phyloP scores from a whole-genome alignment of 768 basidiomycete species.

The Krasilnikovozyma curviuscula region DNA sequence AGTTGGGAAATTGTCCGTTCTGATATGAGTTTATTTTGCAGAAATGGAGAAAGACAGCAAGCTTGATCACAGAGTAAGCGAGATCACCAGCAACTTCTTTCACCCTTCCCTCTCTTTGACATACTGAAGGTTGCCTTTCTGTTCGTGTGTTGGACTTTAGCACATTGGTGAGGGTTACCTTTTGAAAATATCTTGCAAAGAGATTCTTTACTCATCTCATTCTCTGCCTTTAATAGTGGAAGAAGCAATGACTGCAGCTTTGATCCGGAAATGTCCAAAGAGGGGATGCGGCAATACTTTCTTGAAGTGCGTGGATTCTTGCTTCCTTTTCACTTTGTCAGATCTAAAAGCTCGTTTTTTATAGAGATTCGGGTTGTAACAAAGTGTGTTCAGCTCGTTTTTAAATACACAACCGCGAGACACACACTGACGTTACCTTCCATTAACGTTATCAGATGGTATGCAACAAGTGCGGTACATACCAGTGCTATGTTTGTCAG shows the following conservation, averaged over 20 bases:
- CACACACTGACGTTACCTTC: slow-evolving; percentile 4
- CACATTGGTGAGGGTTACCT: background rate
- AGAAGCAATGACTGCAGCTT: slow-evolving; percentile 68
- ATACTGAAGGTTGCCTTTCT: too few species aligned
- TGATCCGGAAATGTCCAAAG: slow-evolving; percentile 47
- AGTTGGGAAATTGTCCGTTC: slow-evolving; percentile 3
- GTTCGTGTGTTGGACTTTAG: background rate
- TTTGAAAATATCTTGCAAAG: background rate
- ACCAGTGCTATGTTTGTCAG: slow-evolving; percentile 73
- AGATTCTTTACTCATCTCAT: background rate
- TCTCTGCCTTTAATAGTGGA: slow-evolving; percentile 58
- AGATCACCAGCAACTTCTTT: too few species aligned
- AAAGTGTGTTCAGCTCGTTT: slow-evolving; percentile 7
- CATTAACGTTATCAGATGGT: slow-evolving; percentile 22
- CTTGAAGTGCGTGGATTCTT: background rate
- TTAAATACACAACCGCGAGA: background rate
- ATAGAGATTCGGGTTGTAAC: slow-evolving; percentile 51
- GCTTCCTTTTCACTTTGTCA: slow-evolving; percentile 4
- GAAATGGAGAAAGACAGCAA: slow-evolving; percentile 58
- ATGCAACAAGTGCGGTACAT: slow-evolving; percentile 73
- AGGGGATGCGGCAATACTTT: slow-evolving; percentile 40
- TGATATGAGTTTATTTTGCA: slow-evolving; percentile 18
- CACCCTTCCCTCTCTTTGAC: too few species aligned
- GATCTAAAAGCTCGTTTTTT: slow-evolving; percentile 43
- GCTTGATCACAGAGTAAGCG: slow-evolving; percentile 32